Conservation (phyloP, 1,284 basidiomycete species). For the Microbotryomycetes sp. region DNA sequence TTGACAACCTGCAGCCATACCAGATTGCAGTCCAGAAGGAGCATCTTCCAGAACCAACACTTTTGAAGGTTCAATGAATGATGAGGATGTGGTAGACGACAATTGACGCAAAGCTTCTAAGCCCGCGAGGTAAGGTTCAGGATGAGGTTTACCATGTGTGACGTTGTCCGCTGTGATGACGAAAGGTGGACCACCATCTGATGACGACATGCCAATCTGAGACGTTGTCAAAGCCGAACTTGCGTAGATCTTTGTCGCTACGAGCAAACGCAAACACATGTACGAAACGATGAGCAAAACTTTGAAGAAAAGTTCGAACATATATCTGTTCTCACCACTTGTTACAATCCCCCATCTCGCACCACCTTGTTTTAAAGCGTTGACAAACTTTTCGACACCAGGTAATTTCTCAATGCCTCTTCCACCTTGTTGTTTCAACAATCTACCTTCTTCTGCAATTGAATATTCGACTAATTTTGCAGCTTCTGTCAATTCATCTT, state of each 20-base stretch:
- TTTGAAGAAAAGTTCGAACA: not conserved
- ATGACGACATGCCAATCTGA: conserved; percentile 18
- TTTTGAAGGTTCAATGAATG: conserved; percentile 11
- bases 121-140: conserved; percentile 62
- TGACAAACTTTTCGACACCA: conserved; percentile 9
- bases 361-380: conserved; percentile 14
- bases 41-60: conserved; percentile 62
- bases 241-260: conserved; percentile 34
- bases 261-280: not conserved
- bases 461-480: conserved; percentile 26
- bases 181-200: conserved; percentile 27
- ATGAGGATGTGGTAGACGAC: too few relatives aligned
- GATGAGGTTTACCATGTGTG: conserved; percentile 66
- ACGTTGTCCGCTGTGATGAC: conserved; percentile 71
- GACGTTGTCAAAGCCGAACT: conserved; percentile 31
- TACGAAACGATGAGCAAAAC: not conserved
- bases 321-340: conserved; percentile 11
- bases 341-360: conserved; percentile 34
- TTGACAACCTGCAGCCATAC: conserved; percentile 59
- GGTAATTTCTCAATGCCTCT: conserved; percentile 22
- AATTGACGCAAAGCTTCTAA: conserved; percentile 40
- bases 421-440: conserved; percentile 20
- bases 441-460: conserved; percentile 30
- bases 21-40: conserved; percentile 65
- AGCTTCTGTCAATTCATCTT: conserved; percentile 22